Percentiles rank a stretch among this genome's conserved stretches.
Conservation (phyloP, 2,329 filamentous ascomycete genomes). For the Diplodia intermedia region DNA sequence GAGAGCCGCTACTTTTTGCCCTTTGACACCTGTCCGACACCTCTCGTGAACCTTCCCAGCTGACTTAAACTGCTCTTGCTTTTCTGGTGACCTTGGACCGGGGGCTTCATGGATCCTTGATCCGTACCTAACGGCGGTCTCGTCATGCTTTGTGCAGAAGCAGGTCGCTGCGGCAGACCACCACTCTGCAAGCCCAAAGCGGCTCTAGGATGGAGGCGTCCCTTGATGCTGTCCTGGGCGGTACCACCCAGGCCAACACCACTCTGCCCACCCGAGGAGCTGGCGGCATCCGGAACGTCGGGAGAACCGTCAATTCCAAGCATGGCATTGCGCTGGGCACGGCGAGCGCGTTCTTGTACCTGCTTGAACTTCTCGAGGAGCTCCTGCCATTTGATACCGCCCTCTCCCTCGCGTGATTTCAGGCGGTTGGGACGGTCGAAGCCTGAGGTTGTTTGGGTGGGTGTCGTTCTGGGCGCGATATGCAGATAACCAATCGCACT, state of each 20-base stretch:
- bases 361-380: constrained; percentile 92
- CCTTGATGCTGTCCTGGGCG: constrained; percentile 36
- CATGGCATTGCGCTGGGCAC: constrained; percentile 65
- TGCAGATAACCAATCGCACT: constrained; percentile 96
- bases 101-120: constrained; percentile 34
- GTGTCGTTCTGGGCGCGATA: constrained; percentile 71
- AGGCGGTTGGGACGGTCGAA: constrained; percentile 71
- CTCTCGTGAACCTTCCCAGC: constrained; percentile 49
- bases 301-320: constrained; percentile 41
- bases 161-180: constrained; percentile 32
- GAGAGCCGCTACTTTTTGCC: constrained; percentile 39
- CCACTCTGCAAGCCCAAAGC: constrained; percentile 12
- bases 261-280: constrained; percentile 35
- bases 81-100: constrained; percentile 44
- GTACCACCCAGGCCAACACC: constrained; percentile 35
- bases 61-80: constrained; percentile 52
- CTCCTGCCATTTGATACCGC: constrained; percentile 87
- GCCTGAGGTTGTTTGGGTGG: constrained; percentile 42
- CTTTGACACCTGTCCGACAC: constrained; percentile 35
- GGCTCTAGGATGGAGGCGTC: constrained; percentile 35
- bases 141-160: constrained; percentile 23
- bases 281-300: constrained; percentile 37
- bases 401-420: constrained; percentile 76
- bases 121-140: constrained; percentile 39
- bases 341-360: constrained; percentile 84